Conservation (phyloP, 1,284 basidiomycete species). For the Heliocybe sulcata region DNA sequence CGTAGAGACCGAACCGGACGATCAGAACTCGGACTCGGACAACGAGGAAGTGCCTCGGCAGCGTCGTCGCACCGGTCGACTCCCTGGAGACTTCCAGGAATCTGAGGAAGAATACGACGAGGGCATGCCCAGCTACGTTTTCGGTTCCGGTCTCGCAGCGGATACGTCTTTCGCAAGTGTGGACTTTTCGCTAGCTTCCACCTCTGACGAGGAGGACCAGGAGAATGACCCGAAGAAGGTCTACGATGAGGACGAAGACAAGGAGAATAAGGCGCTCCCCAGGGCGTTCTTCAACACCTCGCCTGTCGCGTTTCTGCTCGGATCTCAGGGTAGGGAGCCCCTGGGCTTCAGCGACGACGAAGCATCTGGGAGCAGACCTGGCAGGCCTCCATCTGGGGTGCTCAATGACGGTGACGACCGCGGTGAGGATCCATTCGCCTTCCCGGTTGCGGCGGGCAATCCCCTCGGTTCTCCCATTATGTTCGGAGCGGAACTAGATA, state of each 20-base stretch:
- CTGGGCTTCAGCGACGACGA: neutral
- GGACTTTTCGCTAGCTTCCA: neutral
- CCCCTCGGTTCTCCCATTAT: neutral
- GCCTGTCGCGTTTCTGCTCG: neutral
- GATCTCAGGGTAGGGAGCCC: neutral
- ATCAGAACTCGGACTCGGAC: constrained; percentile 2
- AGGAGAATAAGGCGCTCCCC: constrained; percentile 1
- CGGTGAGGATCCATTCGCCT: constrained; percentile 1
- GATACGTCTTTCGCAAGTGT: too few species aligned
- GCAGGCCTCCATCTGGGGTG: neutral
- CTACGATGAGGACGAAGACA: neutral
- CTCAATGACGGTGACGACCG: neutral
- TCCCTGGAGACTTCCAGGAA: neutral
- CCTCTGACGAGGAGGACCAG: neutral
- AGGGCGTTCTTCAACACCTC: too few species aligned
- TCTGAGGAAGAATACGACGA: neutral
- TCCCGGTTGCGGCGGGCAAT: neutral
- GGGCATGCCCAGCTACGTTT: neutral
- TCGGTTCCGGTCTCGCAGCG: neutral
- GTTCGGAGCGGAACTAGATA: neutral
- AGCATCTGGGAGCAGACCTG: neutral
- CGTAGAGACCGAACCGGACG: constrained; percentile 9
- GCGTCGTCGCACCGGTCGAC: neutral
- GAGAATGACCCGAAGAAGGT: constrained; percentile 1
- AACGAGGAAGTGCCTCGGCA: constrained; percentile 2